phyloP scores from a whole-genome alignment of 2,329 filamentous ascomycete species.

The Cytospora paraplurivora region DNA sequence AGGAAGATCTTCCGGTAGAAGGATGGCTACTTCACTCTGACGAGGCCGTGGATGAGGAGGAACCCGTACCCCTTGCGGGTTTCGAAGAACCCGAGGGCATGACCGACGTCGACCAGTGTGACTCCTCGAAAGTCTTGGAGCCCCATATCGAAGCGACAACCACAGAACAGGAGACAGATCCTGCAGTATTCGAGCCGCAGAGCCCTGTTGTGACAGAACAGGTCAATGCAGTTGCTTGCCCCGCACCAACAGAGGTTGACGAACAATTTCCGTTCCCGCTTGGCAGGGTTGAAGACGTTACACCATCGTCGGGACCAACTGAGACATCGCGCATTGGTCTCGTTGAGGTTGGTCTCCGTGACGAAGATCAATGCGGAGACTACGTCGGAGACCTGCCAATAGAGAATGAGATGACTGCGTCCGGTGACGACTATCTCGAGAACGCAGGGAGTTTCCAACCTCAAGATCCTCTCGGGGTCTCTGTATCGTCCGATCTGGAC shows the following conservation, averaged over 20 bases:
- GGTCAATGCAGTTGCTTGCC: background rate
- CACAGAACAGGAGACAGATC: background rate
- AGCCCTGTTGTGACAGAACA: too few species aligned
- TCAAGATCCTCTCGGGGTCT: constrained; percentile 2
- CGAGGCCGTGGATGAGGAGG: background rate
- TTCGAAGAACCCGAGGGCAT: background rate
- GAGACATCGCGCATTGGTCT: background rate
- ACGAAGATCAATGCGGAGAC: background rate
- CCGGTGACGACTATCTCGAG: constrained; percentile 15
- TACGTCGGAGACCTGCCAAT: background rate
- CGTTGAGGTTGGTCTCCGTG: background rate
- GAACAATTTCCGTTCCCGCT: background rate
- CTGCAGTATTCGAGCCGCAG: background rate
- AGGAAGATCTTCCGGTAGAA: background rate
- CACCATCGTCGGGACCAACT: background rate
- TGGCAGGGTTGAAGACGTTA: background rate
- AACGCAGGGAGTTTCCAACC: background rate
- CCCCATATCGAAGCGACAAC: background rate
- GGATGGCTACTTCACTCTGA: constrained; percentile 21
- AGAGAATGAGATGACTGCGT: constrained; percentile 16
- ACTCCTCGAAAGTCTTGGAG: constrained; percentile 7
- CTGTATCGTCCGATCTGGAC: background rate
- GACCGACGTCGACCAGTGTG: background rate
- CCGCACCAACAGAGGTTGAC: background rate
- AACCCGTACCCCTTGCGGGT: background rate